A percentile compares a stretch with the other conserved stretches of the same genome.
Evolutionary conservation across 306 rosid genomes (phyloP).

Genomic region (Arachis stenosperma): DNA sequence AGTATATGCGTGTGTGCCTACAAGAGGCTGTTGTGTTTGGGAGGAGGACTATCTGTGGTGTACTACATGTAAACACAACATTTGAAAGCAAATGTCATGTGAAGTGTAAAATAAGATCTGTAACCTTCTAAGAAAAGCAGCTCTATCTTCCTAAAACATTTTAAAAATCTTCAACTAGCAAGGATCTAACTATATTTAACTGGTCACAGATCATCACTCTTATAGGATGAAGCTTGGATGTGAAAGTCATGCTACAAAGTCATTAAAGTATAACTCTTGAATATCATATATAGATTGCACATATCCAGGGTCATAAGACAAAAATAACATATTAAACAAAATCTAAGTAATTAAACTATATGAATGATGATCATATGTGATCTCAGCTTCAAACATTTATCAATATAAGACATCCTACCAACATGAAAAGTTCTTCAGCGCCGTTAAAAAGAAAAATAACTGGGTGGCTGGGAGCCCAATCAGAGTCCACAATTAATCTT

Average conservation of each 20-base stretch:
- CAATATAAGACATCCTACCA: conserved; percentile 62
- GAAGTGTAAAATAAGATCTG: conserved; percentile 26
- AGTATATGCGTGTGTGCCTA: not conserved
- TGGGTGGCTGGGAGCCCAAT: conserved; percentile 79
- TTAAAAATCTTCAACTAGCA: conserved; percentile 25
- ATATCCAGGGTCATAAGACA: conserved; percentile 1
- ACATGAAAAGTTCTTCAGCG: conserved; percentile 97
- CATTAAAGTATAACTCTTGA: conserved; percentile 3
- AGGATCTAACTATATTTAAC: conserved; percentile 2
- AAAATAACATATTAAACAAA: not conserved
- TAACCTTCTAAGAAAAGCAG: conserved; percentile 21
- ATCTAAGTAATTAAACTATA: conserved; percentile 4
- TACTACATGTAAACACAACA: not conserved
- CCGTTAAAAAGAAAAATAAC: conserved; percentile 93
- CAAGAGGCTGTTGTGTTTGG: not conserved
- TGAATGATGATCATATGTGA: conserved; percentile 18
- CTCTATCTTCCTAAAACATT: conserved; percentile 11
- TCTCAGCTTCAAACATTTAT: conserved; percentile 25
- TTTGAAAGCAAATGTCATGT: conserved; percentile 15
- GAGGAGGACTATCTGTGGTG: not conserved
- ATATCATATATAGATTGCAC: conserved; percentile 15
- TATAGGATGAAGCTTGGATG: not conserved
- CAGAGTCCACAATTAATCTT: conserved; percentile 84
- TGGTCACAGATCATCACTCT: conserved; percentile 31
- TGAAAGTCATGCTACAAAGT: conserved; percentile 14